Evolutionary conservation across 2,329 filamentous ascomycete genomes (phyloP), one percentile per base, ranked within the genome.

Genomic region (Tolypocladium ophioglossoides): DNA sequence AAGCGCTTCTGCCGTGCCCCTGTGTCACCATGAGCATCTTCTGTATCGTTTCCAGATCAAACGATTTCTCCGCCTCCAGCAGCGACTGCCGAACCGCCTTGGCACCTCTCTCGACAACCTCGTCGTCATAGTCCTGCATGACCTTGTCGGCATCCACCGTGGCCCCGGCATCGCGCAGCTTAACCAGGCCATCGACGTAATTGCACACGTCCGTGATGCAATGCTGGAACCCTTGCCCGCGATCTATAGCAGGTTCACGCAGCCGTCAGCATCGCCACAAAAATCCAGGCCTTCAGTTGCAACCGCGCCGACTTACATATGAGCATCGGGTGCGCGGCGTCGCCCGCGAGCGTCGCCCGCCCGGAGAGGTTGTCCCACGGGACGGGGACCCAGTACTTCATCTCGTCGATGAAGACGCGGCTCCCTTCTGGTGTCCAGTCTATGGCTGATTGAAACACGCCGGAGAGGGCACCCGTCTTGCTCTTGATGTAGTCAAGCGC

Each of bases 161-260:
- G 7, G 53, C 57, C 1, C 51, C 54, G 1, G 53, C 35, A 18
- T 59, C 56, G 22, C 61, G 52, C 4, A 68, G 53, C 41, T 58
- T 53, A 7, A 61, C n/a, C 10, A 73, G 56, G 4, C 64, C 63
- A n/a, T 66, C 55, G 2, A 75, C 61, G 49, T 72, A 70, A 52
- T 71, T 68, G 37, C 64, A 59, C 12, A 67, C 72, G 52, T 76
- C 74, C 1, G 62, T 61, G 44, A 76, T 70, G 34, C 67, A 68
- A 56, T 75, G 70, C 55, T 77, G 74, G 38, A 73, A 67, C 9
- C 73, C 73, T 58, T 77, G 74, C 0, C 73, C 74, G n/a, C 73
- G 70, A 57, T 70, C 68, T 69, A 30, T 14, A 27, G 14, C 1
- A 18, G 14, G 41, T 30, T 14, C 41, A 10, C n/a, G 24, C 11